A percentile compares a stretch with the other conserved stretches of the same genome.
Evolutionary conservation across 2,329 filamentous ascomycete genomes (phyloP).

Genomic region (Ophiosphaerella herpotricha): DNA sequence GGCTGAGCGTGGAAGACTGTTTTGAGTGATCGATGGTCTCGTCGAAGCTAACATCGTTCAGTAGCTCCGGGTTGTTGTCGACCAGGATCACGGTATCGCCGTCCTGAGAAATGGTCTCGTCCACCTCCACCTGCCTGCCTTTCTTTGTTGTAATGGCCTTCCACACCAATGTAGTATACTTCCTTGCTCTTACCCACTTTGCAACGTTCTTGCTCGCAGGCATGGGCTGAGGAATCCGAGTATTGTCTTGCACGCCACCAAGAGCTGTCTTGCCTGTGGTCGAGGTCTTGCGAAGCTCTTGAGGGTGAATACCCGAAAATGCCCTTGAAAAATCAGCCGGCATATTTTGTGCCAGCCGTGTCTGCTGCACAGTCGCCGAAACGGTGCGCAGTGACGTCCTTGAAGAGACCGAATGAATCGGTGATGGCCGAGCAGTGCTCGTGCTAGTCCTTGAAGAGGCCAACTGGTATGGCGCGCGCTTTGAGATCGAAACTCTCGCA

Average conservation of each 20-base stretch:
- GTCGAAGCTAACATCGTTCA: conserved; percentile 12
- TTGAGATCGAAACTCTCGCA: neutral
- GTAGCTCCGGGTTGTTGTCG: conserved; percentile 5
- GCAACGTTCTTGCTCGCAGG: neutral
- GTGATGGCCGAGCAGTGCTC: neutral
- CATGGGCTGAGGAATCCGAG: neutral
- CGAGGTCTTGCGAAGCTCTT: neutral
- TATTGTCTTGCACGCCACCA: neutral
- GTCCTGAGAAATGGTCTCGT: neutral
- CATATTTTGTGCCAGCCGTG: neutral
- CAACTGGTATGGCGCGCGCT: conserved; percentile 7
- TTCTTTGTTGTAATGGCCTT: neutral
- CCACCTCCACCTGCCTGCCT: neutral
- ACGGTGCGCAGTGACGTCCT: neutral
- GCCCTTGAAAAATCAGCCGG: conserved; percentile 1
- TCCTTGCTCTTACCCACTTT: neutral
- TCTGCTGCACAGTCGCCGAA: neutral
- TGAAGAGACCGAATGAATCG: conserved; percentile 1
- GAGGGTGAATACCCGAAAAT: neutral
- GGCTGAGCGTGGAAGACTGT: neutral
- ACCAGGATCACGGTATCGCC: conserved; percentile 3
- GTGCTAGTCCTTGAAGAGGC: conserved; percentile 1
- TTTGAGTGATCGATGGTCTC: conserved; percentile 1
- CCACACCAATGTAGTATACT: neutral
- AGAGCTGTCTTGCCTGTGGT: neutral